Evolutionary conservation across 2,329 filamentous ascomycete species (phyloP).

Genomic region (Cercospora sp.): DNA sequence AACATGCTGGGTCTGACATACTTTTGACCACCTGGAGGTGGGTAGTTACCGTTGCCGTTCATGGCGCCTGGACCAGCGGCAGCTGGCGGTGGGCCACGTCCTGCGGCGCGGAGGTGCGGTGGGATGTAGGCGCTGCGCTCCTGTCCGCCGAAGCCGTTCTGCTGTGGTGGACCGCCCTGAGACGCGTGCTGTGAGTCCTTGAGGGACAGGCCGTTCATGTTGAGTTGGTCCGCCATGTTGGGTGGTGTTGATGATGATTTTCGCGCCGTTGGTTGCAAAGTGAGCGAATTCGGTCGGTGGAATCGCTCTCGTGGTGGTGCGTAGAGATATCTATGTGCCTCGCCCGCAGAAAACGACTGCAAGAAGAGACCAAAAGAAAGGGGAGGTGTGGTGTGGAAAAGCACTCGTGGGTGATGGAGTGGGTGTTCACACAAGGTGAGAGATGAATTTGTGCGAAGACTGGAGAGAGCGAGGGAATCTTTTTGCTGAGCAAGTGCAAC

Average conservation of each 20-base stretch:
- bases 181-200: constrained; percentile 64
- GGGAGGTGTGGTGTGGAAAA: constrained; percentile 4
- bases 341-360: constrained; percentile 26
- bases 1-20: constrained; percentile 21
- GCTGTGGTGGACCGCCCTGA: constrained; percentile 38
- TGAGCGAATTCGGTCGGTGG: constrained; percentile 36
- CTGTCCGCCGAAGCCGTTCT: constrained; percentile 47
- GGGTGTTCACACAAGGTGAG: constrained; percentile 2
- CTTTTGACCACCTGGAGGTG: constrained; percentile 42
- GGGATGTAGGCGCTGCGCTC: constrained; percentile 78
- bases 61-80: constrained; percentile 51
- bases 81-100: constrained; percentile 42
- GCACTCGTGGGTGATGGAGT: constrained; percentile 6
- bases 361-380: constrained; percentile 25
- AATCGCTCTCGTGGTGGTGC: constrained; percentile 5
- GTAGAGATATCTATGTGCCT: constrained; percentile 20
- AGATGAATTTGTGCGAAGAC: background rate
- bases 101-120: constrained; percentile 69
- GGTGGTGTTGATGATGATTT: constrained; percentile 12
- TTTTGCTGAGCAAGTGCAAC: constrained; percentile 1
- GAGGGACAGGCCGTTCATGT: constrained; percentile 74
- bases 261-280: constrained; percentile 22
- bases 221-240: constrained; percentile 76
- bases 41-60: constrained; percentile 47
- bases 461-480: background rate